Evolutionary conservation across 176 grass and related monocot species (phyloP).

Genomic region (Musa beccarii): DNA sequence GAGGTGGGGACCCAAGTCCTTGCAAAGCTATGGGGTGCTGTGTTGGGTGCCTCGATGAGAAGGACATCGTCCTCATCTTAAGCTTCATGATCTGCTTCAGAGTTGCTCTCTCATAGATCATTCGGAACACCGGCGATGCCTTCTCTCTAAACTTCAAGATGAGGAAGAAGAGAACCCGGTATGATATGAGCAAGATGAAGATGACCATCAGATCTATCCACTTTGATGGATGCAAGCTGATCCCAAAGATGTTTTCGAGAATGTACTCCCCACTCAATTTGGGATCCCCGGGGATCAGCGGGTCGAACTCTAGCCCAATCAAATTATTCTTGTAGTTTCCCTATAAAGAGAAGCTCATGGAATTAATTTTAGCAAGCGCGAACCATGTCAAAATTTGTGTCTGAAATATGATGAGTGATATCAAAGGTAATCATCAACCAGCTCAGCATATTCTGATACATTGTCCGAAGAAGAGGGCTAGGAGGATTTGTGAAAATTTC

Average conservation of each 20-base stretch:
- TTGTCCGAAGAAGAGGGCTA: too few species aligned
- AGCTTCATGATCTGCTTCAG: conserved; percentile 41
- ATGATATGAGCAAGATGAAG: conserved; percentile 71
- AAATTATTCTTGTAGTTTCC: conserved; percentile 87
- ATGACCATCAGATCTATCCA: conserved; percentile 74
- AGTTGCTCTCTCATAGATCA: conserved; percentile 44
- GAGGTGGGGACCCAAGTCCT: conserved; percentile 75
- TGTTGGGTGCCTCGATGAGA: conserved; percentile 57
- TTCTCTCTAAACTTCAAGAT: conserved; percentile 82
- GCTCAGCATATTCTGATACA: too few species aligned
- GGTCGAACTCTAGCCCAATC: conserved; percentile 87
- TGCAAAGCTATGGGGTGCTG: conserved; percentile 70
- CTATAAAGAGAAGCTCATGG: conserved; percentile 22
- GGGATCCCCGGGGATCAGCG: conserved; percentile 55
- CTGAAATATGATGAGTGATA: too few species aligned
- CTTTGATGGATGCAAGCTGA: conserved; percentile 61
- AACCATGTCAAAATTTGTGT: too few species aligned
- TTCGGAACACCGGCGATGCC: conserved; percentile 51
- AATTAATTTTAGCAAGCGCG: too few species aligned
- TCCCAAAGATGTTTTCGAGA: conserved; percentile 51
- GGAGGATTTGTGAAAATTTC: too few species aligned
- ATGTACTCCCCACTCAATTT: conserved; percentile 72
- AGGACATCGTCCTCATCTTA: conserved; percentile 49
- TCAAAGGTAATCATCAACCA: too few species aligned
- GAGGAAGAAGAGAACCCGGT: conserved; percentile 75